Base-by-base conservation (phyloP, 495 filamentous ascomycete species). In the Podospora conica region DNA sequence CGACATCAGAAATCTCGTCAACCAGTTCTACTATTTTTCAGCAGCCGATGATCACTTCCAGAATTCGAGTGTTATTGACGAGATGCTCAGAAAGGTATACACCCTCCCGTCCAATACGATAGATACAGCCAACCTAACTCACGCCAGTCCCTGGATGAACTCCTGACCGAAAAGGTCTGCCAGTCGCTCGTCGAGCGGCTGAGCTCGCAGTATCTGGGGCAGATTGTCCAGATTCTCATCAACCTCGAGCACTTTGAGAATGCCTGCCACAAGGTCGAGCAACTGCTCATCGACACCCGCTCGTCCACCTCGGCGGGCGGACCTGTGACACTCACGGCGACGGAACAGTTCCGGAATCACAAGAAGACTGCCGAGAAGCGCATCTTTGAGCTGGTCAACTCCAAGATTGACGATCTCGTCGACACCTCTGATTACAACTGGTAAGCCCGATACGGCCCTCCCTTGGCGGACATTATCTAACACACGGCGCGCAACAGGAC, bases 331-430 rank as follows among this genome's bases (percentile, higher is more conserved):
- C 80, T 99, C 1, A 83, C 81, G 53, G 94, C 95, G 3, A 97
- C 94, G 0, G 88, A 91, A 69, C 84, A 90, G 63, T 99, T 99
- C 74, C 84, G 85, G 57, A 88, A 83, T 65, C 92, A 96, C 72
- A 97, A 96, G 78, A 97, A 96, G 79, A 92, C 90, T 1, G 95
- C 95, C 9, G 93, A 97, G 71, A 96, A 97, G 76, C 90, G 95
- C 18, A 97, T 99, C 60, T 99, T 99, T 73, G 96, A 98, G 77
- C 84, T 99, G 0, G 95, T 99, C 56, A 97, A 98, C 76, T 96
- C 91, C 56, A 99, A 99, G 76, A 97, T 99, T 68, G 94, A 98
- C 70, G 96, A 98, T 73, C 86, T 99, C 25, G 90, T 99, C 33
- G 93, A 96, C 71, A 96, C 92, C 0, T 93, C 95, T 29, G 96